Evolutionary conservation across 208 protist species (phyloP).

Genomic region (Crithidia expoeki): DNA sequence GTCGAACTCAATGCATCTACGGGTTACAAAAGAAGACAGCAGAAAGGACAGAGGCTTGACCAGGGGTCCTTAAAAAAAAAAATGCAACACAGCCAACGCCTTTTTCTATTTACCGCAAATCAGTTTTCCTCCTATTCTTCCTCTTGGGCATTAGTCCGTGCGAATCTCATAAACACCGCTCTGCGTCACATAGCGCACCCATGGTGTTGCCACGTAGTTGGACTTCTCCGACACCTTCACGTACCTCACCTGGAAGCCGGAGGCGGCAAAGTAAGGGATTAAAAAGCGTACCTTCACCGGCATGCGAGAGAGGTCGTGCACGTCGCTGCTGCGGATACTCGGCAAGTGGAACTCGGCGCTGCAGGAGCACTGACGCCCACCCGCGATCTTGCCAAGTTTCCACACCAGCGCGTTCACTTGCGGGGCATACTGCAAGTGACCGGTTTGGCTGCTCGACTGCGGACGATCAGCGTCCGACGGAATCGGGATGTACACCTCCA

Average conservation of each 20-base stretch:
- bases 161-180: constrained; percentile 97
- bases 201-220: constrained; percentile 97
- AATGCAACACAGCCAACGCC: neutral
- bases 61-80: neutral
- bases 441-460: constrained; percentile 90
- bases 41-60: no score
- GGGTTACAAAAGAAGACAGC: no score
- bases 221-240: constrained; percentile 98
- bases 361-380: constrained; percentile 94
- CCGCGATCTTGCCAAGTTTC: constrained; percentile 97
- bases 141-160: constrained; percentile 80
- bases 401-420: constrained; percentile 97
- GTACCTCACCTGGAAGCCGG: constrained; percentile 98
- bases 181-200: constrained; percentile 99
- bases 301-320: constrained; percentile 65
- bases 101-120: no score
- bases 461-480: constrained; percentile 97
- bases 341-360: constrained; percentile 96
- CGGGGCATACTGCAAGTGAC: constrained; percentile 96
- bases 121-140: no score
- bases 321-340: constrained; percentile 86
- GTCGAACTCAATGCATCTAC: no score
- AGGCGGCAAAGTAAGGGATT: constrained; percentile 98
- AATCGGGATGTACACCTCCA: constrained; percentile 98
- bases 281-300: constrained; percentile 98